A percentile compares a stretch with the other conserved stretches of the same genome.
Evolutionary conservation across 495 filamentous ascomycete species (phyloP).

Genomic region (Talaromyces adpressus): DNA sequence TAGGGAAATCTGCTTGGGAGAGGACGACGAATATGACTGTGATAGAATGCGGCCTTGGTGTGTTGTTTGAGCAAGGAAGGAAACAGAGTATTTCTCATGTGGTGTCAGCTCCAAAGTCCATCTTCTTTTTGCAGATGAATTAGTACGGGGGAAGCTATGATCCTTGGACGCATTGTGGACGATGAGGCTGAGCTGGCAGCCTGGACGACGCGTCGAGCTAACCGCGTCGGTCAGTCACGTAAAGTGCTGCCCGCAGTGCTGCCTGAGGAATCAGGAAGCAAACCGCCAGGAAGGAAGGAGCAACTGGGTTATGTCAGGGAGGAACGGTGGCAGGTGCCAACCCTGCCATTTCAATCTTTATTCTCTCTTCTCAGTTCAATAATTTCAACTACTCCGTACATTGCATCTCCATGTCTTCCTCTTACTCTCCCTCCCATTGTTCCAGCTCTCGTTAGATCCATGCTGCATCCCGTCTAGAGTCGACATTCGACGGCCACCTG

Average conservation of each 20-base stretch:
- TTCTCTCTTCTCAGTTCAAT: background rate
- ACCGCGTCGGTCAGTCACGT: background rate
- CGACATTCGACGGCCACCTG: background rate
- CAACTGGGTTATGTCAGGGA: background rate
- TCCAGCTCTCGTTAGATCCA: background rate
- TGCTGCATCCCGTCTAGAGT: background rate
- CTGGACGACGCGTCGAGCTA: slow-evolving; percentile 2
- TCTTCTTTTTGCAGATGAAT: background rate
- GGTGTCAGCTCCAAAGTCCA: background rate
- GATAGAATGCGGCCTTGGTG: background rate
- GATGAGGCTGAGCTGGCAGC: background rate
- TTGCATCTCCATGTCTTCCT: background rate
- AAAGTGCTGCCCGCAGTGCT: background rate
- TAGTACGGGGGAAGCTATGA: background rate
- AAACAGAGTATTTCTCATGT: background rate
- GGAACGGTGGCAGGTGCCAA: background rate
- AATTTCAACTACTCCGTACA: background rate
- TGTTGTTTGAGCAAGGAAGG: background rate
- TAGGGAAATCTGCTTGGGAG: background rate
- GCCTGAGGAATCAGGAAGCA: background rate
- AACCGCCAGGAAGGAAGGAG: background rate
- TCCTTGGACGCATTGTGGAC: background rate
- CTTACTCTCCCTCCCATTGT: background rate
- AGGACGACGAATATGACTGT: background rate
- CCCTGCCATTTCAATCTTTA: background rate